Conservation (phyloP, 805 yeast genomes). For the Henningerozyma blattae region DNA sequence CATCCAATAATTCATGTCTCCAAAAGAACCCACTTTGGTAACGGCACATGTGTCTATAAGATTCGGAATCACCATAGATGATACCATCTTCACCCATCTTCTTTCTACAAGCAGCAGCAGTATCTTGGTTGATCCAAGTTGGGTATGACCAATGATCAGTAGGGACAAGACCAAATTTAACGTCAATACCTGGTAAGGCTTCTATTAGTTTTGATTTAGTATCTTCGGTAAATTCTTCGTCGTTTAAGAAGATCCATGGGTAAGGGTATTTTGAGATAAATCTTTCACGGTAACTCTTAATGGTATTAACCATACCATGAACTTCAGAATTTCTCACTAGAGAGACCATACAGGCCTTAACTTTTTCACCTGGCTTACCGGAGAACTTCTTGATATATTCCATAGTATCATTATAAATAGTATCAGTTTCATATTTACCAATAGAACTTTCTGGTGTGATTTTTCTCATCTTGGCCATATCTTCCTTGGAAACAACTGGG, state of each 20-base stretch:
- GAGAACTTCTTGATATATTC: background rate
- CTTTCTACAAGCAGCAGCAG: constrained; percentile 52
- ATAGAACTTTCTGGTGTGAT: background rate
- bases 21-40: constrained; percentile 78
- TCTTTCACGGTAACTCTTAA: constrained; percentile 63
- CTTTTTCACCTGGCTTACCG: constrained; percentile 10
- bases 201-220: constrained; percentile 44
- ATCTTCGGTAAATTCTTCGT: constrained; percentile 59
- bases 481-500: too few relatives aligned
- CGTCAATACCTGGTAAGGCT: constrained; percentile 46
- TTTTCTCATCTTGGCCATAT: background rate
- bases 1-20: constrained; percentile 50
- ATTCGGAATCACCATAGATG: constrained; percentile 61
- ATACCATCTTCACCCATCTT: constrained; percentile 35
- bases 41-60: constrained; percentile 86
- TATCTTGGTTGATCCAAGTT: constrained; percentile 57
- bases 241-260: constrained; percentile 90
- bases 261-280: constrained; percentile 68
- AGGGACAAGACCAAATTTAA: constrained; percentile 64
- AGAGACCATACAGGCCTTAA: constrained; percentile 33
- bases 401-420: background rate
- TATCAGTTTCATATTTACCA: background rate
- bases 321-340: constrained; percentile 62
- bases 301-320: constrained; percentile 43
- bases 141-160: constrained; percentile 85